These are phyloP conservation scores for Lentinula sp. DNA, from an alignment of 768 basidiomycete species.

Conservation along the genomic window DNA sequence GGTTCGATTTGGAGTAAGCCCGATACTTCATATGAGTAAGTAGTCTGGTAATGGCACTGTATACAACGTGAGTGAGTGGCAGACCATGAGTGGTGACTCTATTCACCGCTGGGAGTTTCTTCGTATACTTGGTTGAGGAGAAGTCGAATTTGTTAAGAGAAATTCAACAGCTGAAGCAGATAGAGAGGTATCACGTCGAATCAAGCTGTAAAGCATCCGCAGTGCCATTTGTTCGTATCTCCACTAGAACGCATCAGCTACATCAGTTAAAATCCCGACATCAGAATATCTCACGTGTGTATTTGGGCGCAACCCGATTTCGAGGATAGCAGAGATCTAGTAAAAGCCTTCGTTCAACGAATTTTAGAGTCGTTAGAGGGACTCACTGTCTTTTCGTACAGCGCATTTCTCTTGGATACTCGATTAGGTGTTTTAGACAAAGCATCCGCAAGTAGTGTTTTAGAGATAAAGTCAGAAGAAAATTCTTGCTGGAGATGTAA, in stretches of 20 bases:
- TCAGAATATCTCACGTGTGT: slow-evolving; percentile 54
- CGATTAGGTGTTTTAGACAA: slow-evolving; percentile 35
- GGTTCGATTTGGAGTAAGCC: slow-evolving; percentile 54
- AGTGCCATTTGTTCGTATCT: slow-evolving; percentile 71
- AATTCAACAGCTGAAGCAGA: slow-evolving; percentile 51
- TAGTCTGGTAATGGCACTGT: slow-evolving; percentile 62
- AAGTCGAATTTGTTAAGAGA: slow-evolving; percentile 59
- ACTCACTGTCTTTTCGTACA: slow-evolving; percentile 46
- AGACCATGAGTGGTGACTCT: neutral
- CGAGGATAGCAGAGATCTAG: slow-evolving; percentile 56
- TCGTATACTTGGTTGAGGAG: slow-evolving; percentile 67
- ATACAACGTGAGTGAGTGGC: neutral
- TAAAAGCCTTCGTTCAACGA: neutral
- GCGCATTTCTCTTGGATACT: slow-evolving; percentile 33
- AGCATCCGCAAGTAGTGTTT: slow-evolving; percentile 36
- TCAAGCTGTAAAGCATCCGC: slow-evolving; percentile 52
- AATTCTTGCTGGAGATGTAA: slow-evolving; percentile 46
- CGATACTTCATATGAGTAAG: slow-evolving; percentile 70
- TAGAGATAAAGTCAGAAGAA: slow-evolving; percentile 33
- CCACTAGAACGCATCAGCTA: slow-evolving; percentile 45
- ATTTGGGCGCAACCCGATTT: slow-evolving; percentile 50
- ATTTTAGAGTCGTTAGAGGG: slow-evolving; percentile 2
- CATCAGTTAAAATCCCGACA: neutral
- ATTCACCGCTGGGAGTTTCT: slow-evolving; percentile 57
- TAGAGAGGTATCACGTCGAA: slow-evolving; percentile 56